Evolutionary conservation across 495 filamentous ascomycete species (phyloP).

Genomic region (Xylaria acuta): DNA sequence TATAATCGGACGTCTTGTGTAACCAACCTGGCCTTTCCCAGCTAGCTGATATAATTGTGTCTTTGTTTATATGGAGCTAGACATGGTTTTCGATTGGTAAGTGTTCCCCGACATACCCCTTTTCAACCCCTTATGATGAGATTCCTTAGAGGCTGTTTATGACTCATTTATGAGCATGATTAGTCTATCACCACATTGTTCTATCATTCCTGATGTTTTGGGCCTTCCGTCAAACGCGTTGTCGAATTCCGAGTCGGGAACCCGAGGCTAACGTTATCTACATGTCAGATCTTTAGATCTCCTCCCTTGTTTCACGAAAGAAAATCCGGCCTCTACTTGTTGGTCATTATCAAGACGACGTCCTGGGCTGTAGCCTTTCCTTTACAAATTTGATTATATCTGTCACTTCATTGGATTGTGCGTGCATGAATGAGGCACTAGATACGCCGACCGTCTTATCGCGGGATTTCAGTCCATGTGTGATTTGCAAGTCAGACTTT

Average conservation of each 20-base stretch:
- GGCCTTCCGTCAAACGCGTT: background rate
- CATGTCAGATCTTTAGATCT: background rate
- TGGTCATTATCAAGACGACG: background rate
- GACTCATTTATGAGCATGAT: conserved; percentile 51
- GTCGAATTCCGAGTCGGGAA: background rate
- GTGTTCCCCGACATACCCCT: conserved; percentile 7
- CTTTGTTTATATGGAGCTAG: conserved; percentile 1
- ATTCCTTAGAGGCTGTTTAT: conserved; percentile 57
- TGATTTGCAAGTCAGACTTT: conserved; percentile 68
- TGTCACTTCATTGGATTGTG: conserved; percentile 29
- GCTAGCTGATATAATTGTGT: conserved; percentile 9
- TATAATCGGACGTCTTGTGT: conserved; percentile 41
- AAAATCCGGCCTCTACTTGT: background rate
- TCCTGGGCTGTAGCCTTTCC: conserved; percentile 30
- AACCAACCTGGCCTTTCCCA: conserved; percentile 11
- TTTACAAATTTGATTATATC: conserved; percentile 34
- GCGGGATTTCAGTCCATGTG: conserved; percentile 65
- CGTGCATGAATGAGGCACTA: conserved; percentile 33
- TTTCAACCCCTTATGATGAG: conserved; percentile 22
- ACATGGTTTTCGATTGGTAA: conserved; percentile 14
- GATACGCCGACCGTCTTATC: conserved; percentile 63
- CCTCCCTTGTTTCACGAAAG: background rate
- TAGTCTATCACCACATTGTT: conserved; percentile 56
- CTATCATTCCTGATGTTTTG: conserved; percentile 45
- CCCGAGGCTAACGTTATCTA: background rate